A percentile compares a stretch with the other conserved stretches of the same genome.
phyloP scores from a whole-genome alignment of 148 eudicot species.

The Dysphania ambrosioides region DNA sequence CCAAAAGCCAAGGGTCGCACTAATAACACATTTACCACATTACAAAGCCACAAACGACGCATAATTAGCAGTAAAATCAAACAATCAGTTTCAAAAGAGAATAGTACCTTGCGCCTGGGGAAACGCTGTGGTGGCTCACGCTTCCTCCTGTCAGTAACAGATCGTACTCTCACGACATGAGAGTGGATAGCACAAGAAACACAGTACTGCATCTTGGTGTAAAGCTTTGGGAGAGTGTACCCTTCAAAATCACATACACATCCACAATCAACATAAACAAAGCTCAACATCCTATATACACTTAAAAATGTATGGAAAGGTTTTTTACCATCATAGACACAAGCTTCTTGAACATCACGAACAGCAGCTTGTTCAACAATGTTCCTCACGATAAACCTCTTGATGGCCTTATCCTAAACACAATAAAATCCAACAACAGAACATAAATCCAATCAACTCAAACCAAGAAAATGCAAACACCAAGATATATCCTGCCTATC shows the following conservation, averaged over 20 bases:
- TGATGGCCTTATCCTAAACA: slow-evolving; percentile 44
- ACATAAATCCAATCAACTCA: not conserved
- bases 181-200: slow-evolving; percentile 82
- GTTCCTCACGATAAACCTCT: slow-evolving; percentile 48
- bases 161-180: slow-evolving; percentile 69
- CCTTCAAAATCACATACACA: slow-evolving; percentile 29
- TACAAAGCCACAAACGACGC: not conserved
- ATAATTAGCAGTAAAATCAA: no score
- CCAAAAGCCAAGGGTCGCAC: not conserved
- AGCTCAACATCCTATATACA: not conserved
- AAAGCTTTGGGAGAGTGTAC: slow-evolving; percentile 67
- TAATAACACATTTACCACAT: not conserved
- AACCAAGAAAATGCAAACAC: not conserved
- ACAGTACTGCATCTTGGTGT: slow-evolving; percentile 75
- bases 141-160: slow-evolving; percentile 58
- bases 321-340: slow-evolving; percentile 37
- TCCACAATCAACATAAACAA: not conserved
- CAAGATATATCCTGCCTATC: no score
- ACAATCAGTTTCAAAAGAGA: no score
- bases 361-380: slow-evolving; percentile 52
- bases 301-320: not conserved
- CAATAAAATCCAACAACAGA: not conserved
- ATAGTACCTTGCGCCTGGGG: slow-evolving; percentile 55
- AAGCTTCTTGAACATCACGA: slow-evolving; percentile 46
- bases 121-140: slow-evolving; percentile 76